These are phyloP conservation scores for Metschnikowia colocasiae DNA, from an alignment of 805 yeast genomes.

Conservation along the genomic window DNA sequence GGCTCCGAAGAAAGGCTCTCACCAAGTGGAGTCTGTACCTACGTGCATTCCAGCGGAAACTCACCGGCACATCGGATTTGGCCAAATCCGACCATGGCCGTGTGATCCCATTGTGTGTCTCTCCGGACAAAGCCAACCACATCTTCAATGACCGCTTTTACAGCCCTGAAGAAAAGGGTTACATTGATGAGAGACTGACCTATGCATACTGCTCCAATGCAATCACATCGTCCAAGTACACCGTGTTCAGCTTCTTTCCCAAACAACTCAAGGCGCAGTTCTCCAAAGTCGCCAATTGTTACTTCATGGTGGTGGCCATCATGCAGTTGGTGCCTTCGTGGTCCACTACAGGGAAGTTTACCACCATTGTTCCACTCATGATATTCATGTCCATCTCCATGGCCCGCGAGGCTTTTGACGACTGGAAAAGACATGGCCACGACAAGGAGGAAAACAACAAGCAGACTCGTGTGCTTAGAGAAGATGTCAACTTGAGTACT, in stretches of 20 bases:
- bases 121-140: slow-evolving; percentile 32
- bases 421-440: slow-evolving; percentile 77
- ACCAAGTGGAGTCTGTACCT: slow-evolving; percentile 15
- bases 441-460: slow-evolving; percentile 79
- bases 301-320: slow-evolving; percentile 85
- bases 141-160: slow-evolving; percentile 29
- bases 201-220: slow-evolving; percentile 61
- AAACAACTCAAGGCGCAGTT: slow-evolving; percentile 88
- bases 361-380: slow-evolving; percentile 86
- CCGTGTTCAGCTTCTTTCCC: slow-evolving; percentile 76
- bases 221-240: slow-evolving; percentile 85
- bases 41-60: not conserved
- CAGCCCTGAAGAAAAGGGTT: slow-evolving; percentile 22
- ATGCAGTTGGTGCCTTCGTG: slow-evolving; percentile 94
- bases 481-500: slow-evolving; percentile 26
- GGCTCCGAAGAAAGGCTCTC: slow-evolving; percentile 24
- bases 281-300: slow-evolving; percentile 86
- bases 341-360: slow-evolving; percentile 95
- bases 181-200: slow-evolving; percentile 68
- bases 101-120: slow-evolving; percentile 60
- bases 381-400: slow-evolving; percentile 87
- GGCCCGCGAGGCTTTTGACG: slow-evolving; percentile 91
- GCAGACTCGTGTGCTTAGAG: slow-evolving; percentile 28
- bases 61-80: slow-evolving; percentile 8
- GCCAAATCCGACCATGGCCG: slow-evolving; percentile 56